Percentiles rank a stretch among this genome's conserved stretches.
Evolutionary conservation across 495 filamentous ascomycete species (phyloP).

Genomic region (Neurospora sp.): DNA sequence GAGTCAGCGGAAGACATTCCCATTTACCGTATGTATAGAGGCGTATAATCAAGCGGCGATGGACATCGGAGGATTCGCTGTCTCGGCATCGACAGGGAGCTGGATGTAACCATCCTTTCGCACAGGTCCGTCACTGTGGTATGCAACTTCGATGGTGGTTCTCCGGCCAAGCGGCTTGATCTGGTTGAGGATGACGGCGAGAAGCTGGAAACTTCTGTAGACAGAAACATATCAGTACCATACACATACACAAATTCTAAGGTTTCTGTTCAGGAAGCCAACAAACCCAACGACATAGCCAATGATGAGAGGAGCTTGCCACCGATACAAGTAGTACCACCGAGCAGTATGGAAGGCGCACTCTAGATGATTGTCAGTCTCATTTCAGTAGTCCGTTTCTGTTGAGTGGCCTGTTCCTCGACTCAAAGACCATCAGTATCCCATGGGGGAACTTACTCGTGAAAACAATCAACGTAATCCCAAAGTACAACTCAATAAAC

Average conservation of each 20-base stretch:
- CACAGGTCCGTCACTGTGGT: neutral
- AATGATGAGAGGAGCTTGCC: neutral
- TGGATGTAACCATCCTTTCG: neutral
- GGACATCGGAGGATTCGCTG: neutral
- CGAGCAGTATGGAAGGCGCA: neutral
- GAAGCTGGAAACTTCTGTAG: neutral
- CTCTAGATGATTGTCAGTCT: neutral
- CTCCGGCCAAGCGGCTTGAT: neutral
- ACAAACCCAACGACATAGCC: neutral
- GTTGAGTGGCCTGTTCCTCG: neutral
- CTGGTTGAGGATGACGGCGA: neutral
- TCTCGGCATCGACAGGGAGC: neutral
- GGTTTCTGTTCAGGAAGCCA: neutral
- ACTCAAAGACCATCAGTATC: neutral
- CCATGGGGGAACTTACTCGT: neutral
- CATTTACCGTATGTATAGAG: neutral
- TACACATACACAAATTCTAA: no score
- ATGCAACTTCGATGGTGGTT: neutral
- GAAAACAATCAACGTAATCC: neutral
- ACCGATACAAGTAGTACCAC: neutral
- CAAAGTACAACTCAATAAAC: constrained; percentile 4
- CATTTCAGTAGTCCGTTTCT: neutral
- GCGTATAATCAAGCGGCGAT: neutral
- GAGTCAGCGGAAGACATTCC: neutral
- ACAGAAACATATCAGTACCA: neutral